A percentile compares a stretch with the other conserved stretches of the same genome.
phyloP scores from a whole-genome alignment of 2,329 filamentous ascomycete genomes.

The Diplodia seriata region DNA sequence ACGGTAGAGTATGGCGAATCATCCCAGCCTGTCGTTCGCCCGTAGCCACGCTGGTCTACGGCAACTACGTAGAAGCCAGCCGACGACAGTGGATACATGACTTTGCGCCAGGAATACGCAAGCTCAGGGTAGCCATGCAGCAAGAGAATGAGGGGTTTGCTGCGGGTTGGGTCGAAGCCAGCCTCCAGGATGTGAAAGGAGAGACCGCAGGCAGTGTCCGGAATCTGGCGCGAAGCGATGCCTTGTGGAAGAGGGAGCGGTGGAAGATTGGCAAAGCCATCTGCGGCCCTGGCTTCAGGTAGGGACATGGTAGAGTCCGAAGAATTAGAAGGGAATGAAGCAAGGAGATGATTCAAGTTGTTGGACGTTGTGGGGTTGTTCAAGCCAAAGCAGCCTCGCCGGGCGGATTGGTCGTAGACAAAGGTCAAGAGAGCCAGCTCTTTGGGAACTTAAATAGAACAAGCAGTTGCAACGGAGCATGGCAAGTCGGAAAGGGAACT shows the following conservation, averaged over 20 bases:
- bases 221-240: constrained; percentile 63
- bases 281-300: not conserved
- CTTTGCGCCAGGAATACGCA: constrained; percentile 72
- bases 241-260: constrained; percentile 63
- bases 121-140: constrained; percentile 73
- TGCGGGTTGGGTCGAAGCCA: constrained; percentile 50
- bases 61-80: constrained; percentile 71
- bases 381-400: not conserved
- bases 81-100: constrained; percentile 64
- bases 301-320: not conserved
- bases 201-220: constrained; percentile 62
- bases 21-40: constrained; percentile 69
- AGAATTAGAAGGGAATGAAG: not conserved
- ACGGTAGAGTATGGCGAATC: constrained; percentile 57
- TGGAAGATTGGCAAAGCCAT: constrained; percentile 38
- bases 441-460: constrained; percentile 1
- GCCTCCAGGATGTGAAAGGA: constrained; percentile 68
- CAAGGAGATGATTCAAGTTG: not conserved
- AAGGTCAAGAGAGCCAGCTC: not conserved
- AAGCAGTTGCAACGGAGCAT: constrained; percentile 8
- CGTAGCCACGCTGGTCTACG: constrained; percentile 72
- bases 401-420: not conserved
- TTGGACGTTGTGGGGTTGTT: not conserved
- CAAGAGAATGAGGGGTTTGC: constrained; percentile 65
- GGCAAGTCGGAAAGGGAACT: constrained; percentile 12